phyloP scores from a whole-genome alignment of 1,284 basidiomycete species.

The Marasmius sp. region DNA sequence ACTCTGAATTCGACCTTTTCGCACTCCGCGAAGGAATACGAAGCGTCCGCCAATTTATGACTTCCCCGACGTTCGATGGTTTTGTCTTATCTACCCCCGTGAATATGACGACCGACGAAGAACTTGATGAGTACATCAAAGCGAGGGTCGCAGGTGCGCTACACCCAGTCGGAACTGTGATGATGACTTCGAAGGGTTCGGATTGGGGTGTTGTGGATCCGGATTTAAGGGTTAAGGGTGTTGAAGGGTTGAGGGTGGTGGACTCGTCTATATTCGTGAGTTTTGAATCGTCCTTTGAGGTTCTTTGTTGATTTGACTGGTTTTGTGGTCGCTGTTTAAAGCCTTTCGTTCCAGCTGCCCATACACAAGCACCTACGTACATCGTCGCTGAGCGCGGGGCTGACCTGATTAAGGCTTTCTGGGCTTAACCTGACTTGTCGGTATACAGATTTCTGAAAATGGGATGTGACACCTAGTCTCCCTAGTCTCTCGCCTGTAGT shows the following conservation, averaged over 20 bases:
- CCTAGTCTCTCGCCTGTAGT: too few species aligned
- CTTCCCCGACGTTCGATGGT: slow-evolving; percentile 16
- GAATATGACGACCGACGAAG: slow-evolving; percentile 15
- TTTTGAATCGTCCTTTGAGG: background rate
- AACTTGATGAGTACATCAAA: slow-evolving; percentile 20
- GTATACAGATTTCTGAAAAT: too few species aligned
- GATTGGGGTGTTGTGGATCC: slow-evolving; percentile 24
- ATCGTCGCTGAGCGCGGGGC: slow-evolving; percentile 10
- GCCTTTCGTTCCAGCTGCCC: slow-evolving; percentile 11
- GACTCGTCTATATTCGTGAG: slow-evolving; percentile 27
- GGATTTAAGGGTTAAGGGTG: slow-evolving; percentile 24
- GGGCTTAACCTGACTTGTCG: background rate
- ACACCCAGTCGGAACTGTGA: slow-evolving; percentile 24
- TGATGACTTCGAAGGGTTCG: slow-evolving; percentile 21
- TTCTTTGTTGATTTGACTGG: too few species aligned
- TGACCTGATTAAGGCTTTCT: slow-evolving; percentile 8
- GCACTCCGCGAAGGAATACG: slow-evolving; percentile 20
- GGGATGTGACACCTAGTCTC: too few species aligned
- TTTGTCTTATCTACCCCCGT: slow-evolving; percentile 16
- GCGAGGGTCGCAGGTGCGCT: slow-evolving; percentile 18
- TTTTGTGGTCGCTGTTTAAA: background rate
- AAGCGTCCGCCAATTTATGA: slow-evolving; percentile 15
- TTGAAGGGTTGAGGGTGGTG: slow-evolving; percentile 24
- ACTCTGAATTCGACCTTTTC: slow-evolving; percentile 17
- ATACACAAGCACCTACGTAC: slow-evolving; percentile 9